A percentile compares a stretch with the other conserved stretches of the same genome.
Evolutionary conservation across 1,139 yeast species (phyloP).

Genomic region (Debaryomyces robertsiae): DNA sequence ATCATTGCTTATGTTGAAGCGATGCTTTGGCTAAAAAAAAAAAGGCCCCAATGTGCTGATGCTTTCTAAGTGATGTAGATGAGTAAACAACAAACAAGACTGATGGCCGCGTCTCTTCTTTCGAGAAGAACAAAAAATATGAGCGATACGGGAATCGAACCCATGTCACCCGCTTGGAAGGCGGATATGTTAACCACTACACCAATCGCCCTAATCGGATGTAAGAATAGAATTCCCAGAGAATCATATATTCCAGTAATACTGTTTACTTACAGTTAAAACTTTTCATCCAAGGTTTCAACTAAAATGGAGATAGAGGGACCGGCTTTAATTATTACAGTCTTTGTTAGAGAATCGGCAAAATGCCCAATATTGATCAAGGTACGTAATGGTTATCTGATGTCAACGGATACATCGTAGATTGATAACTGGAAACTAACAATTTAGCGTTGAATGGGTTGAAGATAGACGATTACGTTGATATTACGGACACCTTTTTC

Average conservation of each 20-base stretch:
- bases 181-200: slow-evolving; percentile 57
- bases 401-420: not conserved
- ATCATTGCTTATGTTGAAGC: slow-evolving; percentile 7
- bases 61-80: not conserved
- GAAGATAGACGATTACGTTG: slow-evolving; percentile 30
- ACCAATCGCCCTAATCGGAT: slow-evolving; percentile 45
- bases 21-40: no score
- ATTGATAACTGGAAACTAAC: slow-evolving; percentile 1
- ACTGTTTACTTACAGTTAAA: no score
- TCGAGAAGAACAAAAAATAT: slow-evolving; percentile 27
- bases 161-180: slow-evolving; percentile 80
- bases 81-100: not conserved
- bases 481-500: slow-evolving; percentile 47
- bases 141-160: slow-evolving; percentile 81
- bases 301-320: not conserved
- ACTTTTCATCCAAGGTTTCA: slow-evolving; percentile 4
- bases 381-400: not conserved
- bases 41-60: no score
- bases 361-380: slow-evolving; percentile 6
- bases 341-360: not conserved
- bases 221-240: no score
- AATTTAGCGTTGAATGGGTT: slow-evolving; percentile 5
- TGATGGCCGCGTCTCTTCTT: not conserved
- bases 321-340: no score
- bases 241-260: no score